phyloP scores from a whole-genome alignment of 176 grass and related monocot genomes.

The Poa pratensis region DNA sequence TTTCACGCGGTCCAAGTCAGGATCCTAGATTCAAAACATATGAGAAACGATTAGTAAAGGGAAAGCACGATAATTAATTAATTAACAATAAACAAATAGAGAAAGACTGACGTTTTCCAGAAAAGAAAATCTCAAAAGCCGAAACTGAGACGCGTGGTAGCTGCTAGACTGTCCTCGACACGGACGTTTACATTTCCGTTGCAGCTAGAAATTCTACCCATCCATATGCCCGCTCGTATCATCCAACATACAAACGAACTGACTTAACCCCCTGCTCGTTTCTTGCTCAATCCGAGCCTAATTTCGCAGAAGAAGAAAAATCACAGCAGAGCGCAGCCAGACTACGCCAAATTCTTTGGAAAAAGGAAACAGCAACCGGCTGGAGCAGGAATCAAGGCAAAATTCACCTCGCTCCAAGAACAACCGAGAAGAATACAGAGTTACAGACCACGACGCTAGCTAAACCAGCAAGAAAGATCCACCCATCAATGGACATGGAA shows the following conservation, averaged over 20 bases:
- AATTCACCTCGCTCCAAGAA: neutral
- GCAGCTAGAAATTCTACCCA: neutral
- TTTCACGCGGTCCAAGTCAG: neutral
- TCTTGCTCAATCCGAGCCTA: neutral
- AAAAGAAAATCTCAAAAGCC: slow-evolving; percentile 4
- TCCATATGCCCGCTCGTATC: neutral
- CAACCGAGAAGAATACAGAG: too few relatives aligned
- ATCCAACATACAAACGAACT: neutral
- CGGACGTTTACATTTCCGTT: neutral
- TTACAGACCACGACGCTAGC: neutral
- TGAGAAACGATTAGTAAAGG: slow-evolving; percentile 3
- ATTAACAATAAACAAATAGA: neutral
- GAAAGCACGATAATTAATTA: neutral
- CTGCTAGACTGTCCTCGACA: neutral
- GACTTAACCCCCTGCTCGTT: neutral
- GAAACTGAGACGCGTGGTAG: neutral
- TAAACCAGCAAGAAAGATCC: neutral
- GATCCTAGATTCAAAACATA: slow-evolving; percentile 32
- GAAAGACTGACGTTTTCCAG: neutral
- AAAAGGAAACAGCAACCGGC: neutral
- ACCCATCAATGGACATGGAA: neutral
- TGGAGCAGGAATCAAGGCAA: neutral
- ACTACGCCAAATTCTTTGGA: neutral
- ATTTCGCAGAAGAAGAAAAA: neutral
- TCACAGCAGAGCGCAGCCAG: neutral